Percentiles rank a stretch among this genome's conserved stretches.
These are phyloP conservation scores for Carnegiea gigantea DNA, from an alignment of 179 eudicot species.

Conservation along the genomic window DNA sequence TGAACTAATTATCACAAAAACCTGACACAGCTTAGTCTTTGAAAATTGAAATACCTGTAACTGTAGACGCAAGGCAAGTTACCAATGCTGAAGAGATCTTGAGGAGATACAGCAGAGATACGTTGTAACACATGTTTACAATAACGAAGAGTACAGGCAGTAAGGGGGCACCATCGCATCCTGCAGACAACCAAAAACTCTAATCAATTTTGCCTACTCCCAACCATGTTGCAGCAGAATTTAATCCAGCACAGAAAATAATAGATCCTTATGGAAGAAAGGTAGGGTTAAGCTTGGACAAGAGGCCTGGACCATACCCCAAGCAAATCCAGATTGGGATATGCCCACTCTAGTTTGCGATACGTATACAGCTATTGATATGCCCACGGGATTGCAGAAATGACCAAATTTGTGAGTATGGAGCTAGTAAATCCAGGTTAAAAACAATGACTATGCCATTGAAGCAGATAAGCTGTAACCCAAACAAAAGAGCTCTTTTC, in stretches of 20 bases:
- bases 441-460: too few species aligned
- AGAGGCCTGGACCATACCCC: not conserved
- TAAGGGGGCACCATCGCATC: constrained; percentile 89
- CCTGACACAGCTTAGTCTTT: not conserved
- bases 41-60: constrained; percentile 55
- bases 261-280: too few species aligned
- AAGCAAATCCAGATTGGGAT: not conserved
- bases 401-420: not conserved
- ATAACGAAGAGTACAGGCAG: constrained; percentile 78
- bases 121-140: constrained; percentile 89
- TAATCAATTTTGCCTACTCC: not conserved
- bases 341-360: not conserved
- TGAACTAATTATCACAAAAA: not conserved
- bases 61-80: constrained; percentile 86
- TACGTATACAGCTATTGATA: too few species aligned
- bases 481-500: not conserved
- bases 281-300: too few species aligned
- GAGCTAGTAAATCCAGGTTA: not conserved
- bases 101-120: constrained; percentile 84
- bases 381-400: not conserved
- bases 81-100: constrained; percentile 93
- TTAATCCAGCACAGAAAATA: too few species aligned
- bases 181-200: constrained; percentile 39
- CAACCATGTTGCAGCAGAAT: too few species aligned
- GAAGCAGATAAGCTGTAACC: not conserved